phyloP scores from a whole-genome alignment of 2,329 filamentous ascomycete species.

The Ophiostoma montium region DNA sequence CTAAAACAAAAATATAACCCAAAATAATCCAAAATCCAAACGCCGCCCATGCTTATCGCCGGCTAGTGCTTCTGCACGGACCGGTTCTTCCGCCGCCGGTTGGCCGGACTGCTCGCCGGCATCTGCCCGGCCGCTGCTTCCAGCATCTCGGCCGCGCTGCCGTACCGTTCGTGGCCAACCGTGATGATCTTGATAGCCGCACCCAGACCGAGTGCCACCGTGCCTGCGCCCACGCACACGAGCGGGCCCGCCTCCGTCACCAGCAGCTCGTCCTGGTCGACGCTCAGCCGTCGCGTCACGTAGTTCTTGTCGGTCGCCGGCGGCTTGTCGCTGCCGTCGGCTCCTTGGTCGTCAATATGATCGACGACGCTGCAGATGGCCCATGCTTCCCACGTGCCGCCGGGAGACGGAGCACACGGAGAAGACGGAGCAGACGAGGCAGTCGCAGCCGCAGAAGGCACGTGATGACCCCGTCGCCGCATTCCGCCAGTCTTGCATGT shows the following conservation, averaged over 20 bases:
- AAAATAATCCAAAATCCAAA: no score
- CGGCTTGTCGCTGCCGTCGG: slow-evolving; percentile 19
- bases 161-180: slow-evolving; percentile 51
- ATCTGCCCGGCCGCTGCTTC: slow-evolving; percentile 17
- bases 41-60: background rate
- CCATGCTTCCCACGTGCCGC: slow-evolving; percentile 38
- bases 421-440: no score
- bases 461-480: background rate
- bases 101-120: slow-evolving; percentile 19
- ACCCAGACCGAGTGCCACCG: slow-evolving; percentile 56
- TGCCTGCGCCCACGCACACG: slow-evolving; percentile 44
- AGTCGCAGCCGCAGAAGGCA: background rate
- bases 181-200: slow-evolving; percentile 60
- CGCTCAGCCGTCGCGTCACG: slow-evolving; percentile 27
- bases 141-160: slow-evolving; percentile 23
- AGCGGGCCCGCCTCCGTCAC: slow-evolving; percentile 54
- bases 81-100: slow-evolving; percentile 21
- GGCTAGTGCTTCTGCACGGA: background rate
- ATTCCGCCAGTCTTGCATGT: background rate
- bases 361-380: slow-evolving; percentile 32
- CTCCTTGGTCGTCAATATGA: slow-evolving; percentile 19
- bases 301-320: slow-evolving; percentile 4
- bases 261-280: slow-evolving; percentile 25
- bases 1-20: background rate
- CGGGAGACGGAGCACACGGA: background rate